phyloP scores from a whole-genome alignment of 208 protist genomes.

The Porcisia hertigi region DNA sequence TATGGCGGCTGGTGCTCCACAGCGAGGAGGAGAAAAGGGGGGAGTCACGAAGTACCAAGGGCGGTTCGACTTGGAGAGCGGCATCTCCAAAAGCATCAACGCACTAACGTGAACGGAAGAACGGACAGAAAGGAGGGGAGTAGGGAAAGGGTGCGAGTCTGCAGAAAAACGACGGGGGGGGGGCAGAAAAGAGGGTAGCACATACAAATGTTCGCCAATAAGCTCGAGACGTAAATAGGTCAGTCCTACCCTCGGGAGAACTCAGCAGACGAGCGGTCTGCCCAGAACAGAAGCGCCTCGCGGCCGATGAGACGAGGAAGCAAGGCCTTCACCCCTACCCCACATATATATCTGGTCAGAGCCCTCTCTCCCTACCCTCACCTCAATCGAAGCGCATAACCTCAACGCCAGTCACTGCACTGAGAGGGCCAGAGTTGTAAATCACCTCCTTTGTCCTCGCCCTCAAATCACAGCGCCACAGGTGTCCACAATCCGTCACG shows the following conservation, averaged over 20 bases:
- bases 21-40: neutral
- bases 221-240: neutral
- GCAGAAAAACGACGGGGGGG: neutral
- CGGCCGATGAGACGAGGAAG: neutral
- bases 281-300: neutral
- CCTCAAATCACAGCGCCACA: conserved; percentile 39
- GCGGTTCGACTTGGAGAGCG: neutral
- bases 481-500: conserved; percentile 33
- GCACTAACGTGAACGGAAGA: neutral
- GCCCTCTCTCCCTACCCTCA: neutral
- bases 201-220: neutral
- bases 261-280: neutral
- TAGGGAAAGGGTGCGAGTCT: neutral
- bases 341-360: too few relatives aligned
- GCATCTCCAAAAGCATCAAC: neutral
- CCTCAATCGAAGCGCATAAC: conserved; percentile 26
- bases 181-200: neutral
- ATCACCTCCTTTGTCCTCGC: conserved; percentile 33
- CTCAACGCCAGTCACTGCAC: conserved; percentile 38
- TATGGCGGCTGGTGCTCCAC: neutral
- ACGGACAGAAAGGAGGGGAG: neutral
- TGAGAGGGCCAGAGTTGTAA: conserved; percentile 9
- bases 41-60: neutral
- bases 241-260: neutral
- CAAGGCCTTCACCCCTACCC: neutral